phyloP scores from a whole-genome alignment of 1,139 yeast genomes.

The Yarrowia galli region DNA sequence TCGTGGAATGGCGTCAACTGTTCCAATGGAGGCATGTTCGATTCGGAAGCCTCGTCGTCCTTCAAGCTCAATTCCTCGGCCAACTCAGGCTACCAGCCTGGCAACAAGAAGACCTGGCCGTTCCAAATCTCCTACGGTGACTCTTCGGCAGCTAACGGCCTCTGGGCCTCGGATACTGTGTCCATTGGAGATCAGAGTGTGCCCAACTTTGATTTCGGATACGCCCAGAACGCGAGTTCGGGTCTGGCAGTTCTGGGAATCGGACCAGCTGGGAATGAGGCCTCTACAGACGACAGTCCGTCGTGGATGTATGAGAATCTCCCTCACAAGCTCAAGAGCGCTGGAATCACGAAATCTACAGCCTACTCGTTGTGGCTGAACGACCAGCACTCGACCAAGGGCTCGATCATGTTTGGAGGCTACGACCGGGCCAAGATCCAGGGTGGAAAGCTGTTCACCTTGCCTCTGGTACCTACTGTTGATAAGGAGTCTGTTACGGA shows the following conservation, averaged over 20 bases:
- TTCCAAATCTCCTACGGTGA: constrained; percentile 40
- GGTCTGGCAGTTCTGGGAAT: constrained; percentile 62
- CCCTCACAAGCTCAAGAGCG: constrained; percentile 5
- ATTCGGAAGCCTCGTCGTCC: constrained; percentile 41
- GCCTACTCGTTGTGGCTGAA: constrained; percentile 54
- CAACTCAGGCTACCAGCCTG: not conserved
- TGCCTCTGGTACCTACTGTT: constrained; percentile 41
- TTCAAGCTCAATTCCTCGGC: constrained; percentile 41
- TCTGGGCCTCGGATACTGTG: constrained; percentile 59
- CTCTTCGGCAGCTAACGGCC: constrained; percentile 49
- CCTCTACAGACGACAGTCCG: constrained; percentile 40
- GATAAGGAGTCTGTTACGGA: not conserved
- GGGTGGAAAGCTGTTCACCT: constrained; percentile 50
- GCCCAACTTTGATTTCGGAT: constrained; percentile 55
- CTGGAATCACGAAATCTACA: constrained; percentile 9
- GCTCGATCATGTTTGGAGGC: constrained; percentile 59
- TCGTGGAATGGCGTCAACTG: constrained; percentile 24
- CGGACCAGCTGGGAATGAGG: constrained; percentile 57
- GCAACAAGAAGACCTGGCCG: constrained; percentile 12
- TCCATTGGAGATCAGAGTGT: constrained; percentile 53
- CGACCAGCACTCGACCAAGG: constrained; percentile 48
- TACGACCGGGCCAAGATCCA: constrained; percentile 59
- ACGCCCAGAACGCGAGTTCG: constrained; percentile 56
- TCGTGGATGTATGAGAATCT: constrained; percentile 31
- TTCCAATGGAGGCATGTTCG: constrained; percentile 1